A percentile compares a stretch with the other conserved stretches of the same genome.
These are phyloP conservation scores for Dothiorella sarmentorum DNA, from an alignment of 2,329 filamentous ascomycete genomes.

Conservation along the genomic window DNA sequence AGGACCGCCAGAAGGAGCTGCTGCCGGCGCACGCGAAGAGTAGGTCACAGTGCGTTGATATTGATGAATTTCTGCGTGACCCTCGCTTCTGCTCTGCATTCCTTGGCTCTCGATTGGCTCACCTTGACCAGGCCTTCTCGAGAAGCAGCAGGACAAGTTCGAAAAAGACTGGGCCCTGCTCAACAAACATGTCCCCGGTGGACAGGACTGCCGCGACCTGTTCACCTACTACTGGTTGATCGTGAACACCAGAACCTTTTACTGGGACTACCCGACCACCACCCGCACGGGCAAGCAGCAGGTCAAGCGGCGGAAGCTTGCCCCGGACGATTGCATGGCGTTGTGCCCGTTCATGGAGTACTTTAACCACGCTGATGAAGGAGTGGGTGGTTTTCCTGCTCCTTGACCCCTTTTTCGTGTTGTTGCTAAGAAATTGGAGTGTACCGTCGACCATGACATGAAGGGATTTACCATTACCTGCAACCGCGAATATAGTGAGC, in stretches of 20 bases:
- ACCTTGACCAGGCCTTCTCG: conserved; percentile 41
- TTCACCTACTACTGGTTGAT: conserved; percentile 60
- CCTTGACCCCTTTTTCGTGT: not conserved
- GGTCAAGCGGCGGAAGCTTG: conserved; percentile 40
- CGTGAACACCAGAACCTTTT: conserved; percentile 59
- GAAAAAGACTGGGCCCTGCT: conserved; percentile 49
- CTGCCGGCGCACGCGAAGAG: conserved; percentile 38
- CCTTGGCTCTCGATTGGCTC: conserved; percentile 18
- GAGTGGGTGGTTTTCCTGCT: conserved; percentile 24
- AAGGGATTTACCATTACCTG: conserved; percentile 56
- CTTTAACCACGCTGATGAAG: conserved; percentile 56
- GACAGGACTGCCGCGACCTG: conserved; percentile 22
- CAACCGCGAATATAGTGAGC: conserved; percentile 47
- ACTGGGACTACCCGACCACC: conserved; percentile 47
- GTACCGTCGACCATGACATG: conserved; percentile 50
- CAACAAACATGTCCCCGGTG: conserved; percentile 42
- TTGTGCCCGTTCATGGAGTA: conserved; percentile 71
- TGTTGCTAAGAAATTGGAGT: conserved; percentile 35
- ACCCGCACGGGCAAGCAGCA: conserved; percentile 39
- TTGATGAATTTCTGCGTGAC: conserved; percentile 1
- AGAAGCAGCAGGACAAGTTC: conserved; percentile 54
- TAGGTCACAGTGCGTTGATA: conserved; percentile 18
- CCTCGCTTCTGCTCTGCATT: not conserved
- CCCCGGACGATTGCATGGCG: conserved; percentile 59
- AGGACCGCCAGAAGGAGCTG: conserved; percentile 37